These are phyloP conservation scores for Tylopilus sp. DNA, from an alignment of 768 basidiomycete species.

Conservation along the genomic window DNA sequence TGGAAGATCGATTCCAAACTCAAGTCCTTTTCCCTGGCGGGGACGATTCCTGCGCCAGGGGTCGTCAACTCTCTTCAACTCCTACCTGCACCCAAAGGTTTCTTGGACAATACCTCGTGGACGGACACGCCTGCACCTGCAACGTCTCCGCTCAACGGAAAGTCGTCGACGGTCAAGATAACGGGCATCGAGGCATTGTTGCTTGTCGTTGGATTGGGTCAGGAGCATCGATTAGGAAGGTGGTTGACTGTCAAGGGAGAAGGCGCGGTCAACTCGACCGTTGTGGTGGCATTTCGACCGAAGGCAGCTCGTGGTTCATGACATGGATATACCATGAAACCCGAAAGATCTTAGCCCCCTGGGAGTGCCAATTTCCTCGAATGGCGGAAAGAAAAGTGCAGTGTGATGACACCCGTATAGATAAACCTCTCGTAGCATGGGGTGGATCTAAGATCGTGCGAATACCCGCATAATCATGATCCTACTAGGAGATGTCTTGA, in stretches of 20 bases:
- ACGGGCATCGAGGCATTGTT: slow-evolving; percentile 40
- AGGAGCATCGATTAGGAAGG: slow-evolving; percentile 86
- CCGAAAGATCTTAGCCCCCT: too few relatives aligned
- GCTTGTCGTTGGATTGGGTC: slow-evolving; percentile 77
- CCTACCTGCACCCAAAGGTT: slow-evolving; percentile 46
- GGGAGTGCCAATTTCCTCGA: too few relatives aligned
- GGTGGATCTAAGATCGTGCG: too few relatives aligned
- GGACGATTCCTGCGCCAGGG: slow-evolving; percentile 64
- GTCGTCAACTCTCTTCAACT: slow-evolving; percentile 91
- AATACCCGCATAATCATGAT: too few relatives aligned
- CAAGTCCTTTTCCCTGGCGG: slow-evolving; percentile 69
- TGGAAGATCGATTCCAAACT: slow-evolving; percentile 86
- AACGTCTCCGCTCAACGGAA: background rate
- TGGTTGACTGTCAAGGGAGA: slow-evolving; percentile 78
- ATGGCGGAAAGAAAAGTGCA: too few relatives aligned
- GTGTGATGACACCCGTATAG: too few relatives aligned
- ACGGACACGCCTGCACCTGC: slow-evolving; percentile 9
- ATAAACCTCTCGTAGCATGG: too few relatives aligned
- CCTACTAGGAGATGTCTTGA: too few relatives aligned
- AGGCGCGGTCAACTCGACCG: slow-evolving; percentile 68
- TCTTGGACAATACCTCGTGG: slow-evolving; percentile 44
- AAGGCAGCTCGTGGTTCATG: slow-evolving; percentile 7
- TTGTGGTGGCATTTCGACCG: slow-evolving; percentile 58
- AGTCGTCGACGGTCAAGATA: slow-evolving; percentile 23
- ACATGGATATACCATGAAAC: too few relatives aligned